A percentile compares a stretch with the other conserved stretches of the same genome.
Conservation (phyloP, 768 basidiomycete genomes). For the Rhodotorula kratochvilovae region DNA sequence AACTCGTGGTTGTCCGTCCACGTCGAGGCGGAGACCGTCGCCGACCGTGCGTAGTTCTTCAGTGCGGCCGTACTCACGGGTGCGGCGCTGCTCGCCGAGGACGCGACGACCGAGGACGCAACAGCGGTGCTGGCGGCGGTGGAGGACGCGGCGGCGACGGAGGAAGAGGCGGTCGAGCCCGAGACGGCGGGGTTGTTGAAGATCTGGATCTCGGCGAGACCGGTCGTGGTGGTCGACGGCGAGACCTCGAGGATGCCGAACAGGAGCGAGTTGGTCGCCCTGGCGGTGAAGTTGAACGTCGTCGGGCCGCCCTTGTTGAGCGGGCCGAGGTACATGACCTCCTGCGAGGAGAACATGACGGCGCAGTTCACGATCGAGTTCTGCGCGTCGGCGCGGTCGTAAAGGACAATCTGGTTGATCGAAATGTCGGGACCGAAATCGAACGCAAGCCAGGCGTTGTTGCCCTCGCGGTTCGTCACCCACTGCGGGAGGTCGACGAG, state of each 20-base stretch:
- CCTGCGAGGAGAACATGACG: slow-evolving; percentile 18
- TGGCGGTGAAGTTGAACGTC: slow-evolving; percentile 14
- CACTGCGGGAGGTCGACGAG: too few relatives aligned
- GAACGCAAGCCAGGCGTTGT: slow-evolving; percentile 5
- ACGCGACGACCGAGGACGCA: too few relatives aligned
- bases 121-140: too few relatives aligned
- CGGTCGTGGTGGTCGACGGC: background rate
- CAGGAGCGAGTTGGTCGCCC: slow-evolving; percentile 2
- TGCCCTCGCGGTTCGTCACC: background rate
- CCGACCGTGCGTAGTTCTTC: background rate
- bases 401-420: slow-evolving; percentile 30
- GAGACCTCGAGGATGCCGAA: slow-evolving; percentile 4
- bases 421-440: background rate
- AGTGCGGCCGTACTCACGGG: background rate
- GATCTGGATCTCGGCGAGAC: slow-evolving; percentile 19
- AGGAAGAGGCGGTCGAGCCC: too few relatives aligned
- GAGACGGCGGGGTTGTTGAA: too few relatives aligned
- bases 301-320: slow-evolving; percentile 25
- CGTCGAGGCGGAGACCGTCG: background rate
- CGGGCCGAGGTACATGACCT: background rate
- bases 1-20: background rate
- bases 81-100: too few relatives aligned
- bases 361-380: slow-evolving; percentile 20
- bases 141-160: too few relatives aligned
- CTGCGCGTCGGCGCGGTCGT: slow-evolving; percentile 15